Conservation (phyloP, 192 early-diverging fungal genomes). For the Spizellomyces punctatus region DNA sequence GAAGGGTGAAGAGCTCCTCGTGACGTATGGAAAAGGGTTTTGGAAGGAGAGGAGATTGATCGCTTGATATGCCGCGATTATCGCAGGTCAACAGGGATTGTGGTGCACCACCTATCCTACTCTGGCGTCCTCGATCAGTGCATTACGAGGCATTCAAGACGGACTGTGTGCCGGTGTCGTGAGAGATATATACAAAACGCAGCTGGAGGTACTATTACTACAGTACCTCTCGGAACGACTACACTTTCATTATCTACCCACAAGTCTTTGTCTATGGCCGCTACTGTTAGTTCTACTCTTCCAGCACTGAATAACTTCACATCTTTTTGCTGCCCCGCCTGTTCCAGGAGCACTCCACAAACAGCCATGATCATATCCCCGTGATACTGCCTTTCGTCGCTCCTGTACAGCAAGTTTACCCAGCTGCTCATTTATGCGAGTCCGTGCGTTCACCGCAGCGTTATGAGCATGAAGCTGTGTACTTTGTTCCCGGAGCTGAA, state of each 20-base stretch:
- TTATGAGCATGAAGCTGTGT: background rate
- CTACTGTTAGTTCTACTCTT: background rate
- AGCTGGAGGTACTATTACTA: too few relatives aligned
- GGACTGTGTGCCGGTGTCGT: too few relatives aligned
- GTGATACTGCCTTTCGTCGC: conserved; percentile 3
- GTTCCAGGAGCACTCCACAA: conserved; percentile 9
- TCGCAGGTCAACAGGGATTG: too few relatives aligned
- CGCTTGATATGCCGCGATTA: background rate
- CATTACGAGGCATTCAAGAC: too few relatives aligned
- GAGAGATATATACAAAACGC: too few relatives aligned
- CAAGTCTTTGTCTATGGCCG: background rate
- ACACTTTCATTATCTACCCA: too few relatives aligned
- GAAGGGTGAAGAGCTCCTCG: conserved; percentile 46
- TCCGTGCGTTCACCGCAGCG: background rate
- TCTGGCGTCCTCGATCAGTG: too few relatives aligned
- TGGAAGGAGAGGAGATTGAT: conserved; percentile 37
- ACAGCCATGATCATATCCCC: background rate
- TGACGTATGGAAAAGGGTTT: conserved; percentile 50
- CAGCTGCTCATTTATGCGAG: background rate
- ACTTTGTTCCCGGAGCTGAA: background rate
- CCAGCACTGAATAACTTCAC: conserved; percentile 5
- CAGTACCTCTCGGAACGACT: too few relatives aligned
- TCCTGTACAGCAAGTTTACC: background rate
- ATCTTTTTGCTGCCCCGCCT: conserved; percentile 3
- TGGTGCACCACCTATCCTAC: too few relatives aligned